Percentiles rank a stretch among this genome's conserved stretches.
Evolutionary conservation across 2,329 filamentous ascomycete species (phyloP).

Genomic region (Fusarium duplospermum): DNA sequence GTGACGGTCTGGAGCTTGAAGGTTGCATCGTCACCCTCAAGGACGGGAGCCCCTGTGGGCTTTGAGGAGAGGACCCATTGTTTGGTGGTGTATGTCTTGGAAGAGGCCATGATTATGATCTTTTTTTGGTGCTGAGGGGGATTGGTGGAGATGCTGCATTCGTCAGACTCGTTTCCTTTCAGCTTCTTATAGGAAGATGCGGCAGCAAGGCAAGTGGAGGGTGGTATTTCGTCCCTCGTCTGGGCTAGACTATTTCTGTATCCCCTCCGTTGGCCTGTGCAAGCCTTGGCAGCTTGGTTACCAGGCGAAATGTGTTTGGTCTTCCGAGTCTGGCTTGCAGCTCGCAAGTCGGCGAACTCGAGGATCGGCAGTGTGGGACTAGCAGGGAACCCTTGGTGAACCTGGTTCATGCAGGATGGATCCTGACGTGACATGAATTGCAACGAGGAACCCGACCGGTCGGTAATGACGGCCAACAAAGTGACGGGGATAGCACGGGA

Average conservation of each 20-base stretch:
- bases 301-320: not conserved
- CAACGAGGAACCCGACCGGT: slow-evolving; percentile 18
- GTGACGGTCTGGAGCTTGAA: slow-evolving; percentile 41
- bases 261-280: slow-evolving; percentile 20
- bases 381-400: slow-evolving; percentile 7
- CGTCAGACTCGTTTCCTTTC: not conserved
- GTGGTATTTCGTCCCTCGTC: not conserved
- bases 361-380: not conserved
- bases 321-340: not conserved
- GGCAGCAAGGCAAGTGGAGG: not conserved
- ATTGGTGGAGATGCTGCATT: slow-evolving; percentile 10
- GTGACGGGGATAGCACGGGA: not conserved
- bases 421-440: not conserved
- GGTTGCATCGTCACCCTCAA: slow-evolving; percentile 43
- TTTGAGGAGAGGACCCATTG: slow-evolving; percentile 46
- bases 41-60: slow-evolving; percentile 41
- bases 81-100: slow-evolving; percentile 43
- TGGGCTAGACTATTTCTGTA: slow-evolving; percentile 21
- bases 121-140: slow-evolving; percentile 14
- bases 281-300: slow-evolving; percentile 14
- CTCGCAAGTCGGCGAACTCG: not conserved
- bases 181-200: slow-evolving; percentile 4
- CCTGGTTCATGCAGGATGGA: not conserved
- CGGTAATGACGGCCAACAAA: slow-evolving; percentile 6
- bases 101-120: slow-evolving; percentile 33